Evolutionary conservation across 192 early-diverging fungal genomes (phyloP).

Genomic region (Umbelopsis isabellina): DNA sequence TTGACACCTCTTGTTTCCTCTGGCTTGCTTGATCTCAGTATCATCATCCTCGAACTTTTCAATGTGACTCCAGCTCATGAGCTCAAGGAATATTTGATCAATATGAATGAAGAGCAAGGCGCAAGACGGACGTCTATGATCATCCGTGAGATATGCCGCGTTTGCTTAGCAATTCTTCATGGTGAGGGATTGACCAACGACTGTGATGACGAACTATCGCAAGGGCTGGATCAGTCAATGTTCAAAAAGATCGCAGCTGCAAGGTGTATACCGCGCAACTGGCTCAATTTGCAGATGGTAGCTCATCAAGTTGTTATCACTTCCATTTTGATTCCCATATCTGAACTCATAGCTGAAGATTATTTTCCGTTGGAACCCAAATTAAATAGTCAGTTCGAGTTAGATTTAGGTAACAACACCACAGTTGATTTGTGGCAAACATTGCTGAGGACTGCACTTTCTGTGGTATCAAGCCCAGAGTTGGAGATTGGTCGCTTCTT

Average conservation of each 20-base stretch:
- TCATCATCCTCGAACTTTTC: slow-evolving; percentile 38
- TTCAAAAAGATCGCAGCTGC: slow-evolving; percentile 5
- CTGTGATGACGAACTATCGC: not conserved
- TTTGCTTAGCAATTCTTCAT: slow-evolving; percentile 35
- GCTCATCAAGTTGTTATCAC: slow-evolving; percentile 43
- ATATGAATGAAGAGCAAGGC: slow-evolving; percentile 21
- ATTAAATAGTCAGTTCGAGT: not conserved
- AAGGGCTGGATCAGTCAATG: not conserved
- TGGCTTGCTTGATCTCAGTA: slow-evolving; percentile 38
- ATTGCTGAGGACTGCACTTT: slow-evolving; percentile 30
- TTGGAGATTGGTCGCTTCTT: slow-evolving; percentile 61
- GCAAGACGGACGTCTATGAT: slow-evolving; percentile 23
- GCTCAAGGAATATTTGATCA: slow-evolving; percentile 25
- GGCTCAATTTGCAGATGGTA: slow-evolving; percentile 47
- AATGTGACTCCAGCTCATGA: slow-evolving; percentile 34
- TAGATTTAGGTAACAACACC: slow-evolving; percentile 11
- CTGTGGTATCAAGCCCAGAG: slow-evolving; percentile 55
- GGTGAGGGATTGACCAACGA: slow-evolving; percentile 22
- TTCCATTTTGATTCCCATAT: slow-evolving; percentile 29
- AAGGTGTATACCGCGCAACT: slow-evolving; percentile 27
- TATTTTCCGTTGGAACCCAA: slow-evolving; percentile 24
- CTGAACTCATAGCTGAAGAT: slow-evolving; percentile 18
- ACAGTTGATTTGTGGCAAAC: slow-evolving; percentile 21
- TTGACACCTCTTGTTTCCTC: slow-evolving; percentile 33
- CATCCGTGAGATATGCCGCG: slow-evolving; percentile 28